Evolutionary conservation across 2,329 filamentous ascomycete species (phyloP).

Genomic region (Stachybotrys elegans): DNA sequence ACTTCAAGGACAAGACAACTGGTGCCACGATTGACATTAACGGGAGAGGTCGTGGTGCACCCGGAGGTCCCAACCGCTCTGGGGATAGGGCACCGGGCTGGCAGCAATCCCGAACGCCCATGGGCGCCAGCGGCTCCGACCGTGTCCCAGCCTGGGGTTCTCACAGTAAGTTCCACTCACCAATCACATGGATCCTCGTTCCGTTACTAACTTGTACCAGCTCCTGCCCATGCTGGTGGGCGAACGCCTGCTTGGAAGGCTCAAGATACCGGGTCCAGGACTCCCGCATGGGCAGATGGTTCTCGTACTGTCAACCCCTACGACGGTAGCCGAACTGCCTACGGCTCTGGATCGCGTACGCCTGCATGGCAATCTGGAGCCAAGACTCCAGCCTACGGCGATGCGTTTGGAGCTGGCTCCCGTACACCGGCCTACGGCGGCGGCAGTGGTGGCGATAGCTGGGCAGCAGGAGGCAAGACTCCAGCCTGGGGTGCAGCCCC

Average conservation of each 20-base stretch:
- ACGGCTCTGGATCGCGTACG: constrained; percentile 67
- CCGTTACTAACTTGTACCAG: constrained; percentile 31
- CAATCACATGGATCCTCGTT: background rate
- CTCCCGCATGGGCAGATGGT: constrained; percentile 66
- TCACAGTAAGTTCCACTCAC: constrained; percentile 50
- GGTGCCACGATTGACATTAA: constrained; percentile 74
- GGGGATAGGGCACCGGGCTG: constrained; percentile 48
- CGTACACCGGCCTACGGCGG: constrained; percentile 60
- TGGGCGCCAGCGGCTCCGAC: constrained; percentile 53
- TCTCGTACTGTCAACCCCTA: constrained; percentile 66
- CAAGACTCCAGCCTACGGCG: constrained; percentile 59
- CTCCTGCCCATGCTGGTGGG: constrained; percentile 51
- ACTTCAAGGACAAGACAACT: constrained; percentile 78
- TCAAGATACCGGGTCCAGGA: constrained; percentile 53
- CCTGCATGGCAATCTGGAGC: constrained; percentile 76
- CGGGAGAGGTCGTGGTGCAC: constrained; percentile 39
- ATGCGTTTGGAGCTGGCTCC: constrained; percentile 62
- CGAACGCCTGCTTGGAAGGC: constrained; percentile 60
- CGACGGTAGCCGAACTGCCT: constrained; percentile 70
- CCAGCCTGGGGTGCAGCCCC: constrained; percentile 63
- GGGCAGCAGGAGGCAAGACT: constrained; percentile 68
- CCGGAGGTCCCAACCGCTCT: constrained; percentile 39
- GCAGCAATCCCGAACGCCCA: constrained; percentile 65
- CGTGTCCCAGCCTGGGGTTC: constrained; percentile 74
- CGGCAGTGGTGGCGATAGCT: constrained; percentile 49